Base-by-base conservation (phyloP, 805 yeast genomes). In the Candida railenensis region DNA sequence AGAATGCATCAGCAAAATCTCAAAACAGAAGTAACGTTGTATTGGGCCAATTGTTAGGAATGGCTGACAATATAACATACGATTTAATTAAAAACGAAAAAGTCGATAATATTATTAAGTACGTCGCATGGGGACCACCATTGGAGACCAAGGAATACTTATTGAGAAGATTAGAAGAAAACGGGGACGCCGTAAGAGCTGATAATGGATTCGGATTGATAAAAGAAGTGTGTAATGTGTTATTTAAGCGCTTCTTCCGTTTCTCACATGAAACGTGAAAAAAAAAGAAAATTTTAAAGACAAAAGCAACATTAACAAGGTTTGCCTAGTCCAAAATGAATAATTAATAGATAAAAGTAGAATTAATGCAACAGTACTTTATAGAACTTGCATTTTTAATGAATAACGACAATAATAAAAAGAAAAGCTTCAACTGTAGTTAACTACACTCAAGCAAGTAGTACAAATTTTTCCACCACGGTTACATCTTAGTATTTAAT, bases 111-210 rank as follows among this genome's bases (percentile, higher is more conserved):
- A 84, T 91, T 45, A 84, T 92, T 69, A 92, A 92, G 70, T 91
- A 92, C 63, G 97, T 91, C 51, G 96, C 97, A 15, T 91, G 97
- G 97, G 97, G 97, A 8, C 97, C 97, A 30, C 95, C 96, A 46
- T 69, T 81, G 55, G 97, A 92, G 69, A 90, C 97, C 48, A 89
- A 88, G 71, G 96, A 89, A 56, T 91, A 91, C 62, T 70, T 91
- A 50, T 73, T 84, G 51, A 83, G 98, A 74, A 81, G 98, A 70
- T 74, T 91, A 51, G 97, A 91, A 71, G 98, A 91, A 71, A 91
- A 91, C 62, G 97, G 97, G 20, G 97, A 91, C 66, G 96, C 96
- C 8, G 95, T 89, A 4, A 83, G 92, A 72, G 76, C 77, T 46
- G 94, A 87, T 65, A 85, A 83, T 53, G 94, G 95, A n/a, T 78